Evolutionary conservation across 331 rosid genomes (phyloP), one percentile per base, ranked within the genome.

Genomic region (Phaseolus coccineus): DNA sequence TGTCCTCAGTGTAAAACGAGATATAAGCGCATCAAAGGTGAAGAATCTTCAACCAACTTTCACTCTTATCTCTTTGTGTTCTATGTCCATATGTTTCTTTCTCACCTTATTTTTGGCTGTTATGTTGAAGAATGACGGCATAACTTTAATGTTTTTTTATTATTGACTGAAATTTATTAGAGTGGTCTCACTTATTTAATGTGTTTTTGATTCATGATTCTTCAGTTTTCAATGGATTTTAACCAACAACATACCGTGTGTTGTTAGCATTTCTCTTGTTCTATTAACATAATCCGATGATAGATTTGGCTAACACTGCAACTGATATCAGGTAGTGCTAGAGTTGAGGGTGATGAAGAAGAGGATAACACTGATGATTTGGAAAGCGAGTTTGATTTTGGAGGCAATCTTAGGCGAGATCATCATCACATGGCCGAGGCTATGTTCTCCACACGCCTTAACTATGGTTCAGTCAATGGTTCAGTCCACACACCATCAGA

Each of bases 311-410:
- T 74, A 47, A 78, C 33, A 56, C 33, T 68, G 53, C n/a, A 40
- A 76, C 58, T 27, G 42, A 78, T 75, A 72, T 71, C 88, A 91
- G 98, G 97, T n/a, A 84, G 91, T 85, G 90, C 93, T 69, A 85
- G 98, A 71, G 97, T 94, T 76, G 94, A 94, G 66, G 97, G 90
- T 35, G 98, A 94, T 19, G 97, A 94, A 69, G 98, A 94, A 76
- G 98, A 94, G 74, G 97, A 94, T 48, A 96, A 71, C 67, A 77
- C 85, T 76, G 98, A 94, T 81, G 98, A 94, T 88, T 89, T 94
- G 87, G 96, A 94, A 71, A 87, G 89, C 28, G 98, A 94, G 59
- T 91, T 94, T 67, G 91, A 87, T 24, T 86, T 85, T 52, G 92
- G 85, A 56, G 84, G 82, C 79, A 12, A 83, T 16, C 83, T 88